Evolutionary conservation across 306 rosid species (phyloP).

Genomic region (Sphenostylis stenocarpa): DNA sequence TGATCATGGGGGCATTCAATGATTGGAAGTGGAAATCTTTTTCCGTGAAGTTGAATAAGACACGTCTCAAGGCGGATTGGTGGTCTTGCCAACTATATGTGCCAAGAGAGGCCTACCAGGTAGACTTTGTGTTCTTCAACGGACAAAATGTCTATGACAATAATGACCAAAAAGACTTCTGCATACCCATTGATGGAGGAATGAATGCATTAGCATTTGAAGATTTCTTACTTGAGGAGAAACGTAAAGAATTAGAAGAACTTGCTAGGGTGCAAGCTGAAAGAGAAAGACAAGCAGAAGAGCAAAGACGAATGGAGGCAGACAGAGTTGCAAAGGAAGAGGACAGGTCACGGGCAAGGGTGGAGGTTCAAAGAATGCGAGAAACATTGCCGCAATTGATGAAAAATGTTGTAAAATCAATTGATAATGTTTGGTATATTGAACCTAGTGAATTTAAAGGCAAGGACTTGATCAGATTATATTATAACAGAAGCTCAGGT

Average conservation of each 20-base stretch:
- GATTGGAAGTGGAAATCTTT: constrained; percentile 94
- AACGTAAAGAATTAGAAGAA: constrained; percentile 68
- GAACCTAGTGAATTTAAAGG: constrained; percentile 65
- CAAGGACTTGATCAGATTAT: constrained; percentile 65
- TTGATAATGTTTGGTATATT: constrained; percentile 76
- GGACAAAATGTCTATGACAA: constrained; percentile 87
- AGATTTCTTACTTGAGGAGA: constrained; percentile 90
- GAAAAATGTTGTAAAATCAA: constrained; percentile 57
- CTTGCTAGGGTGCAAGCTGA: constrained; percentile 82
- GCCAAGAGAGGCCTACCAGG: constrained; percentile 79
- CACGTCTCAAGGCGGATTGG: constrained; percentile 75
- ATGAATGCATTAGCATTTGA: constrained; percentile 72
- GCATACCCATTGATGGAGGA: constrained; percentile 64
- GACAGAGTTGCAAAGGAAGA: constrained; percentile 74
- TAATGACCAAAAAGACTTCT: constrained; percentile 81
- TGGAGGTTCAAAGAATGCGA: constrained; percentile 51
- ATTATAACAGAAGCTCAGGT: constrained; percentile 78
- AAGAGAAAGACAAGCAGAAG: constrained; percentile 82
- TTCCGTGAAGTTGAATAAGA: constrained; percentile 53
- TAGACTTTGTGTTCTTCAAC: constrained; percentile 91
- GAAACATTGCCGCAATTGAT: constrained; percentile 47
- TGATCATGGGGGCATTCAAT: constrained; percentile 88
- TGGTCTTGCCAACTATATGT: constrained; percentile 84
- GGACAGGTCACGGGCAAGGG: constrained; percentile 71
- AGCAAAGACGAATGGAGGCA: constrained; percentile 65